Percentiles rank a stretch among this genome's conserved stretches.
phyloP scores from a whole-genome alignment of 148 eudicot genomes.

The Rhododendron vialii region DNA sequence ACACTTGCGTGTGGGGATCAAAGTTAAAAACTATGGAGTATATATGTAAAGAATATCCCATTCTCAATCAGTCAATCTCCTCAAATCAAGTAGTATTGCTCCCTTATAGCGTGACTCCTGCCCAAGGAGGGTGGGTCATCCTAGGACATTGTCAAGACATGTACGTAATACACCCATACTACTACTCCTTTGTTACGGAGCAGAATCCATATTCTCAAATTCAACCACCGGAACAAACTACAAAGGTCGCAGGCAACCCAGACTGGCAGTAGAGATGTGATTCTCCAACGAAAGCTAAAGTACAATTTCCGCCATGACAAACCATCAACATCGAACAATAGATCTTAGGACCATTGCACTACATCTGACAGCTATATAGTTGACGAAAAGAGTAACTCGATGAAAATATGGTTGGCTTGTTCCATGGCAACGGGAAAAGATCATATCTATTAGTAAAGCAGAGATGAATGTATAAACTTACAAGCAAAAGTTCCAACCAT shows the following conservation, averaged over 20 bases:
- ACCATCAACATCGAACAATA: background rate
- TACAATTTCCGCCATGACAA: background rate
- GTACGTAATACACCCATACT: background rate
- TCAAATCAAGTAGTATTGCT: background rate
- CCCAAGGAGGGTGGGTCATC: too few species aligned
- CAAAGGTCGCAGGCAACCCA: background rate
- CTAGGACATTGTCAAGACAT: too few species aligned
- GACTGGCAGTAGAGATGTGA: background rate
- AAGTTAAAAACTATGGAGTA: too few species aligned
- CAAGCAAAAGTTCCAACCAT: background rate
- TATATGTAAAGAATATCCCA: background rate
- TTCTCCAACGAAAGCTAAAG: background rate
- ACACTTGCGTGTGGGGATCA: too few species aligned
- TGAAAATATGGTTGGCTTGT: background rate
- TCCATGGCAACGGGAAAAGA: background rate
- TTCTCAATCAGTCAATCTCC: background rate
- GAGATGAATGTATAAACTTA: background rate
- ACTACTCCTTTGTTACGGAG: background rate
- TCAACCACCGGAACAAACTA: background rate
- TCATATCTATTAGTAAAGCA: background rate
- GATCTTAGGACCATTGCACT: background rate
- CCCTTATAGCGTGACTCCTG: background rate
- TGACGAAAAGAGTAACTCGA: background rate
- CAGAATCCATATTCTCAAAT: background rate
- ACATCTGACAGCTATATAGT: too few species aligned